These are phyloP conservation scores for Plasmopara muralis DNA, from an alignment of 352 stramenopile species.

Conservation along the genomic window DNA sequence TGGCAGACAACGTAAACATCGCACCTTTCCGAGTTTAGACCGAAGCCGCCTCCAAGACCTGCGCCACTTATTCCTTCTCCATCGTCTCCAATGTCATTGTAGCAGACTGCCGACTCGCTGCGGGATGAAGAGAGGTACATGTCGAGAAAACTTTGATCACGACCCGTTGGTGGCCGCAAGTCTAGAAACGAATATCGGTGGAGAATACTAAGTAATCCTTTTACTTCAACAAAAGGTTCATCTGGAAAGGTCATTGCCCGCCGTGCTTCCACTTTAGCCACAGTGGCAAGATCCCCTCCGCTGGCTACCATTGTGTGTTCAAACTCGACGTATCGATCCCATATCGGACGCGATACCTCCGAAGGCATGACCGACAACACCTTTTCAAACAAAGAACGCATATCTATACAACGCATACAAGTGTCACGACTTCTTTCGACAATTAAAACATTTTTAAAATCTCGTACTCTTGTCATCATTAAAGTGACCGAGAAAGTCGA, in stretches of 20 bases:
- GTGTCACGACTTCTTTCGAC: slow-evolving; percentile 2
- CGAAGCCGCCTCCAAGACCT: slow-evolving; percentile 22
- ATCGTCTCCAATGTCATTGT: slow-evolving; percentile 12
- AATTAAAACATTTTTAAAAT: not conserved
- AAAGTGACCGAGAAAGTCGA: slow-evolving; percentile 80
- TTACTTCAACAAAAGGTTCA: slow-evolving; percentile 69
- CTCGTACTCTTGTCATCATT: slow-evolving; percentile 87
- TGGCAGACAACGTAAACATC: not conserved
- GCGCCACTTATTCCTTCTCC: slow-evolving; percentile 21
- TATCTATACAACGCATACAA: slow-evolving; percentile 38
- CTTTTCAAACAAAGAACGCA: slow-evolving; percentile 86
- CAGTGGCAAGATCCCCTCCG: slow-evolving; percentile 72
- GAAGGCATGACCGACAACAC: slow-evolving; percentile 80
- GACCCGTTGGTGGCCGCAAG: slow-evolving; percentile 44
- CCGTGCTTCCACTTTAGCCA: slow-evolving; percentile 77
- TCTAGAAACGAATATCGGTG: slow-evolving; percentile 82
- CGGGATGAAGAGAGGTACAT: slow-evolving; percentile 58
- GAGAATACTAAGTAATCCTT: slow-evolving; percentile 68
- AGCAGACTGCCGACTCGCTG: slow-evolving; percentile 10
- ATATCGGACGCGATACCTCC: slow-evolving; percentile 75
- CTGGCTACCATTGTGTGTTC: slow-evolving; percentile 84
- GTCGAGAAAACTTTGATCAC: slow-evolving; percentile 72
- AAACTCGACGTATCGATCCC: slow-evolving; percentile 82
- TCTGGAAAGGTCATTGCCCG: slow-evolving; percentile 74
- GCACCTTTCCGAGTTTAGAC: slow-evolving; percentile 43